phyloP scores from a whole-genome alignment of 1,139 yeast species.

The Zygosaccharomyces pseudobailii region DNA sequence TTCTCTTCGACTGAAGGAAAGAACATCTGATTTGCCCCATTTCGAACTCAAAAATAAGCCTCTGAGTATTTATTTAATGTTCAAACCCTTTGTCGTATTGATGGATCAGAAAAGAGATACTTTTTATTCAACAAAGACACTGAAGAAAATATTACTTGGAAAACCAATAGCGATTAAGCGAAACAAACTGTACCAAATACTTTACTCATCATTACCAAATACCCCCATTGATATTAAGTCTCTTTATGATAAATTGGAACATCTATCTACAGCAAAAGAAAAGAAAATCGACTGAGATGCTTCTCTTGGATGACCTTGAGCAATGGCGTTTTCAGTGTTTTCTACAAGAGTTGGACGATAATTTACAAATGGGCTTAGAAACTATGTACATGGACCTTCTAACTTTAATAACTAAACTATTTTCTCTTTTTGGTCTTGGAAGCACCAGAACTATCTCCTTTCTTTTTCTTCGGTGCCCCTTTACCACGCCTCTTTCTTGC shows the following conservation, averaged over 20 bases:
- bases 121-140: constrained; percentile 41
- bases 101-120: constrained; percentile 39
- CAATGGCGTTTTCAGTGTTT: not conserved
- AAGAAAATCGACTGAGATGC: not conserved
- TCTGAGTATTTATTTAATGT: constrained; percentile 41
- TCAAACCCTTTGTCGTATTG: constrained; percentile 44
- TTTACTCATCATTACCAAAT: constrained; percentile 49
- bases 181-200: constrained; percentile 42
- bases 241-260: constrained; percentile 17
- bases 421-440: constrained; percentile 38
- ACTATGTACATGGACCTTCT: constrained; percentile 7
- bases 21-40: constrained; percentile 5
- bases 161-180: constrained; percentile 45
- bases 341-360: not conserved
- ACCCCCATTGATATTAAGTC: constrained; percentile 33
- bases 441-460: constrained; percentile 34
- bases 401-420: constrained; percentile 7
- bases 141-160: constrained; percentile 42
- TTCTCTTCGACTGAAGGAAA: constrained; percentile 35
- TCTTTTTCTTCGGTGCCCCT: constrained; percentile 85
- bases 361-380: constrained; percentile 12
- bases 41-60: constrained; percentile 43
- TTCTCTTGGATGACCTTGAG: too few species aligned
- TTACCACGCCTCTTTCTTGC: constrained; percentile 81
- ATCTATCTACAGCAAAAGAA: not conserved